phyloP scores from a whole-genome alignment of 1,284 basidiomycete genomes.

The Cystobasidiaceae sp. region DNA sequence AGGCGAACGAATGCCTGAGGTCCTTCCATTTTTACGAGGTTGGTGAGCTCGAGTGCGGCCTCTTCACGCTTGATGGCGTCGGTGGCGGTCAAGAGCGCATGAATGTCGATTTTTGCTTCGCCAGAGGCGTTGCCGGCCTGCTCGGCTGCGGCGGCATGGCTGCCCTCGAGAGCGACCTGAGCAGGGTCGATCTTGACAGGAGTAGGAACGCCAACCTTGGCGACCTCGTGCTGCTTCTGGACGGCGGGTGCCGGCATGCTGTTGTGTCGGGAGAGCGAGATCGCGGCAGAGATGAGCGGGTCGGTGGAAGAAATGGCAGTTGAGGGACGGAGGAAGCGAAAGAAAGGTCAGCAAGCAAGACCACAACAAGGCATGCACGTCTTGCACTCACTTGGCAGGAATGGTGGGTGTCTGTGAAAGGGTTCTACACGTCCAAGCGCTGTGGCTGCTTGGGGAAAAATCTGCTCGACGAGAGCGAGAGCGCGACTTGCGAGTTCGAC shows the following conservation, averaged over 20 bases:
- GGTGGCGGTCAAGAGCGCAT: conserved; percentile 46
- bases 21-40: conserved; percentile 58
- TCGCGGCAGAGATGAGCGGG: not conserved
- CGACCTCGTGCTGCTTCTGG: conserved; percentile 23
- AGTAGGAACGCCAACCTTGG: conserved; percentile 31
- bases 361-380: no score
- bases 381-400: no score
- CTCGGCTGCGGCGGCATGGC: conserved; percentile 44
- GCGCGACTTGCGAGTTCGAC: no score
- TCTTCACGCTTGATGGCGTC: conserved; percentile 44
- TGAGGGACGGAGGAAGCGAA: no score
- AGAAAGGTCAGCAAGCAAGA: no score
- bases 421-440: no score
- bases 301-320: no score
- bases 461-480: no score
- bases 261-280: not conserved
- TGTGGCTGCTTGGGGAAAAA: no score
- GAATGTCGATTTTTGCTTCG: conserved; percentile 48
- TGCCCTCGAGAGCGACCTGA: conserved; percentile 34
- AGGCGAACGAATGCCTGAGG: conserved; percentile 70
- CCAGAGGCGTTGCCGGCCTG: conserved; percentile 44
- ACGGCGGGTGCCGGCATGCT: conserved; percentile 30
- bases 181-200: conserved; percentile 32
- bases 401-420: no score
- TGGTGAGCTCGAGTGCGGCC: conserved; percentile 49